Base-by-base conservation (phyloP, 2,329 filamentous ascomycete species). In the Didymella glomerata region DNA sequence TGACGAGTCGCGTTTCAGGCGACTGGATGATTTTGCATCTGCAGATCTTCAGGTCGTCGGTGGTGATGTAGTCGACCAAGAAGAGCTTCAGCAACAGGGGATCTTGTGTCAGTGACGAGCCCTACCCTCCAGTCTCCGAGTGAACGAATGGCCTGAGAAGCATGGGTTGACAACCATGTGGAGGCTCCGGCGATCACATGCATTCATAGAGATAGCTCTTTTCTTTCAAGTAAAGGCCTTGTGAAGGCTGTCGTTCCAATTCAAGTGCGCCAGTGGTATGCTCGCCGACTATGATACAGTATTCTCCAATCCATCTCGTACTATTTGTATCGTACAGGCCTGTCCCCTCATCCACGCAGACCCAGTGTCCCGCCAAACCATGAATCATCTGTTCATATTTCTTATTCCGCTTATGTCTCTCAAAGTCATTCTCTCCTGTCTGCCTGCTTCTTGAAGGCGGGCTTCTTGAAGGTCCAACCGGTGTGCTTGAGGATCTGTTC, bases 401-500 rank as follows among this genome's bases (percentile, higher is more conserved):
- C 4, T 16, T 13, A 14, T 14, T 16, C 40, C 20, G 20, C 11
- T 22, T 16, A 6, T 10, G 13, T 5, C 2, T 3, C 13, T 11
- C 30, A 32, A n/a, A n/a, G n/a, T n/a, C 4, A 14, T 32, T 32
- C 30, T 32, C 16, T 32, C 5, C 11, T 44, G 5, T 14, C 45
- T 42, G 22, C 40, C 47, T 14, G 11, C n/a, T 25, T 25, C 34
- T 38, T 47, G 22, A 14, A 18, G 13, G 52, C 42, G 14, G 51
- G 66, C 54, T 57, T 48, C 59, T 61, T 68, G 36, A 48, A 60
- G 8, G 20, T 34, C 71, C 71, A 74, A 5, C 67, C 70, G 2
- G 65, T 69, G 46, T 73, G 72, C 62, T 70, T 68, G 27, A 73
- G 25, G 22, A 73, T 64, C 53, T 67, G 62, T 41, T 70, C 62